phyloP scores from a whole-genome alignment of 768 basidiomycete species.

The Suillus plorans region DNA sequence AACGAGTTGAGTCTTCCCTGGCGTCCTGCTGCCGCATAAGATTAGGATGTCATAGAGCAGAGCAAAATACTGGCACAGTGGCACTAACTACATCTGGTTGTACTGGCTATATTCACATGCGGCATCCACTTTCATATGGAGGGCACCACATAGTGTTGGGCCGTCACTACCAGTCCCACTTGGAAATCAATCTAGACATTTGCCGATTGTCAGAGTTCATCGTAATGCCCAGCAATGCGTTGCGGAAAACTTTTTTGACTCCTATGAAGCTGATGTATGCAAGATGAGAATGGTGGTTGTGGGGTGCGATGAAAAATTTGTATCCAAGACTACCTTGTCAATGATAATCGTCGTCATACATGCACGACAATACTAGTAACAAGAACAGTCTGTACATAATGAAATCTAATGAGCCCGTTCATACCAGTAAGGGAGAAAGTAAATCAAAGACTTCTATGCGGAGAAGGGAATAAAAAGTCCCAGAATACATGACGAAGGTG shows the following conservation, averaged over 20 bases:
- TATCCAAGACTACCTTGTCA: neutral
- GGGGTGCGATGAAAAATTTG: constrained; percentile 11
- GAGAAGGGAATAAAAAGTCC: neutral
- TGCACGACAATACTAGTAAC: neutral
- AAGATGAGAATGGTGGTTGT: constrained; percentile 32
- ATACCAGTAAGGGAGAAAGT: neutral
- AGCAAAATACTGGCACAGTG: constrained; percentile 4
- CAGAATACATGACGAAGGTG: neutral
- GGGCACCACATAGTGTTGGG: neutral
- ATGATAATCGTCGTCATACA: neutral
- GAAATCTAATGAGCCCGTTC: neutral
- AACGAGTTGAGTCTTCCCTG: constrained; percentile 10
- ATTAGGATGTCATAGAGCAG: constrained; percentile 8
- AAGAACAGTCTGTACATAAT: neutral
- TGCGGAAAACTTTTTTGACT: constrained; percentile 32
- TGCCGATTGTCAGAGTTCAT: constrained; percentile 35
- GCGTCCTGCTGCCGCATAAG: neutral
- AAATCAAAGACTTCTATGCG: neutral
- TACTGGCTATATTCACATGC: constrained; percentile 13
- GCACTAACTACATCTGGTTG: constrained; percentile 10
- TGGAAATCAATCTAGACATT: constrained; percentile 11
- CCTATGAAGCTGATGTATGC: constrained; percentile 36
- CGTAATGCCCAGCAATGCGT: constrained; percentile 30
- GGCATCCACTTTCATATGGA: constrained; percentile 11
- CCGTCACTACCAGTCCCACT: neutral